These are phyloP conservation scores for Talaromyces sp. DNA, from an alignment of 2,329 filamentous ascomycete genomes.

Conservation along the genomic window DNA sequence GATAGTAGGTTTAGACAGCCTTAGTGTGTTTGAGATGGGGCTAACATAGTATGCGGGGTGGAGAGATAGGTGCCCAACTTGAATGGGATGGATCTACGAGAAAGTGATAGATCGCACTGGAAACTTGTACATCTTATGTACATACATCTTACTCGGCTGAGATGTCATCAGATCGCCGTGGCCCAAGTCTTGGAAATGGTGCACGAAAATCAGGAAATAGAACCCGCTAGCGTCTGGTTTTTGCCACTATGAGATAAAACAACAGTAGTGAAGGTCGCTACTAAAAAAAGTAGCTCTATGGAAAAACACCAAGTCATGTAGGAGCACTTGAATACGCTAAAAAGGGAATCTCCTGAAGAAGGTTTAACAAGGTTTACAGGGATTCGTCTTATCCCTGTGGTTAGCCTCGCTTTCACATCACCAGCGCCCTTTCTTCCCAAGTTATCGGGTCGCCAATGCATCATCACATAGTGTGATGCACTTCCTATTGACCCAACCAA, in stretches of 20 bases:
- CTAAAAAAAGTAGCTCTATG: too few relatives aligned
- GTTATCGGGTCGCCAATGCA: neutral
- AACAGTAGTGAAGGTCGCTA: neutral
- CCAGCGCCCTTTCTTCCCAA: neutral
- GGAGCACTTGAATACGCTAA: neutral
- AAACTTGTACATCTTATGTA: neutral
- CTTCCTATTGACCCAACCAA: neutral
- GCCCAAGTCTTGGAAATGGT: too few relatives aligned
- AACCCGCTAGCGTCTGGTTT: neutral
- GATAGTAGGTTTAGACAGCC: neutral
- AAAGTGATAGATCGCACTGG: neutral
- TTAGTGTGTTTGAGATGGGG: neutral
- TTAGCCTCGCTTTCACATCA: neutral
- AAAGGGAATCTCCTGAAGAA: neutral
- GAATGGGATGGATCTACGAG: neutral
- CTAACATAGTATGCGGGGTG: neutral
- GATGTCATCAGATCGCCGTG: too few relatives aligned
- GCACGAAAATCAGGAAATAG: neutral
- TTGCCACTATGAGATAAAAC: neutral
- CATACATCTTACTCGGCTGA: too few relatives aligned
- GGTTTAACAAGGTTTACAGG: neutral
- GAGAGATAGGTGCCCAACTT: neutral
- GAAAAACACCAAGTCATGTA: too few relatives aligned
- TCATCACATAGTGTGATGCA: neutral
- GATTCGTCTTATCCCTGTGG: neutral